These are phyloP conservation scores for Apiotrichum mycotoxinovorans DNA, from an alignment of 1,284 basidiomycete genomes.

Conservation along the genomic window DNA sequence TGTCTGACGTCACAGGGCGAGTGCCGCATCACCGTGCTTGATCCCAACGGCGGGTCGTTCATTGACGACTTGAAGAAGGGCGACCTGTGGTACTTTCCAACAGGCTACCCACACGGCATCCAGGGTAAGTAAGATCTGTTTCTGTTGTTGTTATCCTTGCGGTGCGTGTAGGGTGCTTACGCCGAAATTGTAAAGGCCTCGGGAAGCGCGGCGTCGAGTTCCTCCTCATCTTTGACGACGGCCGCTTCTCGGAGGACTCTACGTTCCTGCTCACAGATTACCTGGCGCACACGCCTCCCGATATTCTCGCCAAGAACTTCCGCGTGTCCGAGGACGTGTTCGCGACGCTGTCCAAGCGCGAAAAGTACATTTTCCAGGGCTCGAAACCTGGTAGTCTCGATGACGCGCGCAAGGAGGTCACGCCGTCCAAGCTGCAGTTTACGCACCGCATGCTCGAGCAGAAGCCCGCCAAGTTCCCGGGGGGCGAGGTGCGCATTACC, in stretches of 20 bases:
- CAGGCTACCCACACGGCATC: conserved; percentile 57
- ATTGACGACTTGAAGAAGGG: conserved; percentile 43
- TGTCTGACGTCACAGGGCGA: no score
- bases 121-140: conserved; percentile 59
- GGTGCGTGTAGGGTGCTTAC: not conserved
- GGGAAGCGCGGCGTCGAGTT: conserved; percentile 61
- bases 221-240: conserved; percentile 62
- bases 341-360: conserved; percentile 39
- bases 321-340: conserved; percentile 58
- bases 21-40: conserved; percentile 62
- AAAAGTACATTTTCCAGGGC: conserved; percentile 66
- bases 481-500: conserved; percentile 63
- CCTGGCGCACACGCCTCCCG: conserved; percentile 58
- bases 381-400: conserved; percentile 11
- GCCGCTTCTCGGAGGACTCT: conserved; percentile 62
- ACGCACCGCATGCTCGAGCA: conserved; percentile 43
- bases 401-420: conserved; percentile 13
- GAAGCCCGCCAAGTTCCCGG: conserved; percentile 50
- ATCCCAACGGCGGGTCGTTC: conserved; percentile 61
- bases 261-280: conserved; percentile 60
- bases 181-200: conserved; percentile 12
- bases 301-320: conserved; percentile 70
- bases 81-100: conserved; percentile 66
- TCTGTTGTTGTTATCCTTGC: no score
- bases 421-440: conserved; percentile 16